These are phyloP conservation scores for Conticribra weissflogii DNA, from an alignment of 108 stramenopile genomes.

Conservation along the genomic window DNA sequence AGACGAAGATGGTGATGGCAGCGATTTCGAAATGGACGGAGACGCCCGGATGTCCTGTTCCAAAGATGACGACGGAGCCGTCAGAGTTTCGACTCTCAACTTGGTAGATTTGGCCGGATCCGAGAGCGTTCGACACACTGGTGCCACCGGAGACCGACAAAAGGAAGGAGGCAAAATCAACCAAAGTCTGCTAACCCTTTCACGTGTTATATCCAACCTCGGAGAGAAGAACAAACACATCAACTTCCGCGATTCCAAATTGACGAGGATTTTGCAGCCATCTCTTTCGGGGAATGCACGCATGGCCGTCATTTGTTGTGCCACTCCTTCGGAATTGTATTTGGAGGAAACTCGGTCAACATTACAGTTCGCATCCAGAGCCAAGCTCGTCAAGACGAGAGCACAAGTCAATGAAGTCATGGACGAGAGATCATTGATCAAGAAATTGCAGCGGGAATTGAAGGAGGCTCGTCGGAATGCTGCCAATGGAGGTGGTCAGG, in stretches of 20 bases:
- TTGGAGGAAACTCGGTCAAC: constrained; percentile 96
- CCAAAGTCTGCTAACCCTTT: constrained; percentile 94
- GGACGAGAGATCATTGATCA: constrained; percentile 76
- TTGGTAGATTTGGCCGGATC: constrained; percentile 92
- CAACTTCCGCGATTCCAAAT: constrained; percentile 95
- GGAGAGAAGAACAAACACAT: constrained; percentile 77
- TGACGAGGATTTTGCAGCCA: constrained; percentile 98
- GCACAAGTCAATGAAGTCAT: constrained; percentile 81
- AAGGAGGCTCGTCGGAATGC: constrained; percentile 47
- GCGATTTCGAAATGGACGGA: constrained; percentile 26
- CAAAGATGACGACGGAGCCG: constrained; percentile 61
- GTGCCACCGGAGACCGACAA: constrained; percentile 94
- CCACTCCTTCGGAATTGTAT: constrained; percentile 83
- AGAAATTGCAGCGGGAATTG: constrained; percentile 77
- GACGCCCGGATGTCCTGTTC: constrained; percentile 18
- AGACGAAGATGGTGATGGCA: constrained; percentile 27
- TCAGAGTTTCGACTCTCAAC: constrained; percentile 84
- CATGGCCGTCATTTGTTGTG: constrained; percentile 96
- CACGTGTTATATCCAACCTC: constrained; percentile 98
- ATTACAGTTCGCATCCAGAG: constrained; percentile 91
- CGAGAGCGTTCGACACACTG: constrained; percentile 92
- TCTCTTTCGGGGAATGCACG: constrained; percentile 94
- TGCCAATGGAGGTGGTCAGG: constrained; percentile 20
- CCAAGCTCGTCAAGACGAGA: constrained; percentile 84
- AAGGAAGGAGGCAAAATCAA: constrained; percentile 99